phyloP scores from a whole-genome alignment of 768 basidiomycete species.

The Candolleomyces aberdarensis region DNA sequence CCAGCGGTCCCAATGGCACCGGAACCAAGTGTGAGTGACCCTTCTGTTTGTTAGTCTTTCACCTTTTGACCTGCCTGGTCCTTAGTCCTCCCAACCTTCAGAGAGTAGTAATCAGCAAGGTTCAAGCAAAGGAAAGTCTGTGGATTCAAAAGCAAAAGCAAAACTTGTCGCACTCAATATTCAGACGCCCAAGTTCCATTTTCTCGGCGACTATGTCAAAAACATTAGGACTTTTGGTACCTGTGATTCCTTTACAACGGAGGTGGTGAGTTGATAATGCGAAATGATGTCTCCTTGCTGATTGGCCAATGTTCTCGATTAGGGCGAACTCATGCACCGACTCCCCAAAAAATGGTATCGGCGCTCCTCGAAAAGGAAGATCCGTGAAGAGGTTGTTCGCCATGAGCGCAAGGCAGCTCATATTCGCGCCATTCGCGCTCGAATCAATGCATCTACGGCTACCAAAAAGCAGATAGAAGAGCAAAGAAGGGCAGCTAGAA shows the following conservation, averaged over 20 bases:
- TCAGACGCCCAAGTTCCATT: constrained; percentile 3
- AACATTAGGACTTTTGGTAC: constrained; percentile 2
- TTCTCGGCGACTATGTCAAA: constrained; percentile 4
- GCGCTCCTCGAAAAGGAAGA: background rate
- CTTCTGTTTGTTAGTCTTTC: too few species aligned
- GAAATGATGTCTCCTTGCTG: background rate
- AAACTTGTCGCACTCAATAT: constrained; percentile 1
- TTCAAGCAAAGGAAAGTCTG: background rate
- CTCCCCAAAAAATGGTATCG: background rate
- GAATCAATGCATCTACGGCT: background rate
- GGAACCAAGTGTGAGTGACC: too few species aligned
- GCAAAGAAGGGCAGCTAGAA: background rate
- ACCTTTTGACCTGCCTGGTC: too few species aligned
- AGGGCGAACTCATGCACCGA: background rate
- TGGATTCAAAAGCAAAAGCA: background rate
- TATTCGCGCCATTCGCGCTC: background rate
- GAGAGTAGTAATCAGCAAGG: background rate
- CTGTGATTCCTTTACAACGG: constrained; percentile 12
- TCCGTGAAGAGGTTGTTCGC: background rate
- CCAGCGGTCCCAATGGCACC: too few species aligned
- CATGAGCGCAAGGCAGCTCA: background rate
- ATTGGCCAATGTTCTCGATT: constrained; percentile 14
- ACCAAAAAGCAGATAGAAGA: background rate
- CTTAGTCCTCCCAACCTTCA: too few species aligned
- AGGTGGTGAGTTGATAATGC: constrained; percentile 22